Percentiles rank a stretch among this genome's conserved stretches.
phyloP scores from a whole-genome alignment of 2,329 filamentous ascomycete genomes.

The Fusarium solani-melongenae region DNA sequence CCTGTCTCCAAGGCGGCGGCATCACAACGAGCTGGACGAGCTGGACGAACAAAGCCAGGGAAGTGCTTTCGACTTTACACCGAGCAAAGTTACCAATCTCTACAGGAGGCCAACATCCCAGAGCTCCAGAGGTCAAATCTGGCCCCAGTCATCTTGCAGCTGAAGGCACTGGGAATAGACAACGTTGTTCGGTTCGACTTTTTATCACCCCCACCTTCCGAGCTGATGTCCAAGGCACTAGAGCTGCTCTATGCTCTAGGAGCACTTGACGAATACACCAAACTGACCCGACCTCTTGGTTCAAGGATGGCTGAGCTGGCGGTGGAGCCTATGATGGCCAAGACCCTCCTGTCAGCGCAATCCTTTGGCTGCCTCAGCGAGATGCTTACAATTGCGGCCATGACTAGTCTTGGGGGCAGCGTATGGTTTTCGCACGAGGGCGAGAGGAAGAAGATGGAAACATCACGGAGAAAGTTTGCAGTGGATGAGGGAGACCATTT shows the following conservation, averaged over 20 bases:
- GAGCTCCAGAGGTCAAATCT: constrained; percentile 95
- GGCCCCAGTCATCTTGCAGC: constrained; percentile 86
- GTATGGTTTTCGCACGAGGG: constrained; percentile 86
- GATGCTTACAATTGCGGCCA: constrained; percentile 91
- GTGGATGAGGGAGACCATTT: constrained; percentile 95
- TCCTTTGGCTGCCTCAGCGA: constrained; percentile 84
- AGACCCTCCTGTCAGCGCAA: constrained; percentile 80
- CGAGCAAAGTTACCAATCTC: constrained; percentile 72
- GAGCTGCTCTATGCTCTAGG: constrained; percentile 90
- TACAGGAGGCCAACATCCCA: constrained; percentile 81
- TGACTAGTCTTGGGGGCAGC: constrained; percentile 86
- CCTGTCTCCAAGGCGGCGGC: constrained; percentile 91
- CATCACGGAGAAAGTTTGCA: constrained; percentile 82
- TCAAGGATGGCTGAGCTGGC: constrained; percentile 92
- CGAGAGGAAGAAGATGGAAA: constrained; percentile 80
- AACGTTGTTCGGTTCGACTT: constrained; percentile 94
- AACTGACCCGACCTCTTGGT: constrained; percentile 89
- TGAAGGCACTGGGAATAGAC: constrained; percentile 95
- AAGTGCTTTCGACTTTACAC: constrained; percentile 97
- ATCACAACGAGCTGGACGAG: constrained; percentile 89
- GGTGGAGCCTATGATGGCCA: constrained; percentile 95
- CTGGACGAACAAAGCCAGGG: constrained; percentile 87
- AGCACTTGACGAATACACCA: constrained; percentile 88
- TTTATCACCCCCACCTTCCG: constrained; percentile 84
- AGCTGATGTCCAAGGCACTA: constrained; percentile 85